Percentiles rank a stretch among this genome's conserved stretches.
Evolutionary conservation across 2,329 filamentous ascomycete genomes (phyloP).

Genomic region (Beauveria sp.): DNA sequence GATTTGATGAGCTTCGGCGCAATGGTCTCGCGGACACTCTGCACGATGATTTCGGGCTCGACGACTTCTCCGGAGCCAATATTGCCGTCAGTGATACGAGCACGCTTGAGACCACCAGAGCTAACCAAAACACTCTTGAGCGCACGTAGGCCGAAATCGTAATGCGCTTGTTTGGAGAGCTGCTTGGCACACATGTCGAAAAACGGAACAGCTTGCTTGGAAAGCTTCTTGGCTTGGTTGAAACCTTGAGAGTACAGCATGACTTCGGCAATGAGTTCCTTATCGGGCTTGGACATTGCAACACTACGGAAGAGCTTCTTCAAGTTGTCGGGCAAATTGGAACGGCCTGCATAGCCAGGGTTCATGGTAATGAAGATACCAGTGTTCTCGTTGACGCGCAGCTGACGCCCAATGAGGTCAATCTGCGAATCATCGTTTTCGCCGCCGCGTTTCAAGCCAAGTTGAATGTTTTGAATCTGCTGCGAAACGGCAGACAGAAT

Average conservation of each 20-base stretch:
- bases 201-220: conserved; percentile 94
- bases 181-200: conserved; percentile 80
- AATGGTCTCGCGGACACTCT: conserved; percentile 97
- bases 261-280: conserved; percentile 97
- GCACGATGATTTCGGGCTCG: conserved; percentile 95
- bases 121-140: conserved; percentile 98
- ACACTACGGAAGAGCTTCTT: conserved; percentile 99
- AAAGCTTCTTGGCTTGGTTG: conserved; percentile 87
- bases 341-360: conserved; percentile 94
- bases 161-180: conserved; percentile 94
- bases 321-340: conserved; percentile 94
- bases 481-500: conserved; percentile 97
- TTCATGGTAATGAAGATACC: conserved; percentile 99
- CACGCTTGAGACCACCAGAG: conserved; percentile 90
- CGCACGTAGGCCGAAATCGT: conserved; percentile 96
- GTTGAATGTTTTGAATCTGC: conserved; percentile 98
- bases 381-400: conserved; percentile 85
- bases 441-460: conserved; percentile 78
- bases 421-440: conserved; percentile 83
- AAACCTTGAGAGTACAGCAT: conserved; percentile 99
- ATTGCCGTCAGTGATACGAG: conserved; percentile 55
- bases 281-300: conserved; percentile 99
- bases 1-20: conserved; percentile 91
- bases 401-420: conserved; percentile 84
- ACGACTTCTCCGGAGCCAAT: conserved; percentile 63